These are phyloP conservation scores for Claviceps fusiformis DNA, from an alignment of 2,329 filamentous ascomycete species.

Conservation along the genomic window DNA sequence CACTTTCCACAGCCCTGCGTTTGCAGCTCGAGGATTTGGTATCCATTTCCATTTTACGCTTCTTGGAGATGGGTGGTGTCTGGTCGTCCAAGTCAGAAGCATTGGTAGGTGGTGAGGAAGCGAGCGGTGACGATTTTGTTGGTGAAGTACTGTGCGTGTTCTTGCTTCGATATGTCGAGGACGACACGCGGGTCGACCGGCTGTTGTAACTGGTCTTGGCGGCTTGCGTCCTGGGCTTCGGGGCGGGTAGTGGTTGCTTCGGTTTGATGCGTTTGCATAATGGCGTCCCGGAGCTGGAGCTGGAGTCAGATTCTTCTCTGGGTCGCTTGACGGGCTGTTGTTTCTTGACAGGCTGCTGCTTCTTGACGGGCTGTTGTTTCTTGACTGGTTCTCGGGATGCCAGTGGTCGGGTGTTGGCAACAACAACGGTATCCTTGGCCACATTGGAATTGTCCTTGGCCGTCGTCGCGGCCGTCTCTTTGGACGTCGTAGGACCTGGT, in stretches of 20 bases:
- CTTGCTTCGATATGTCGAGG: conserved; percentile 26
- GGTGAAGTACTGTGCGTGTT: conserved; percentile 42
- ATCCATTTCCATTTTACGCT: conserved; percentile 26
- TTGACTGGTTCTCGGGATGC: conserved; percentile 18
- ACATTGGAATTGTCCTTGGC: conserved; percentile 15
- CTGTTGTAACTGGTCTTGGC: conserved; percentile 34
- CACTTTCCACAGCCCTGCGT: conserved; percentile 16
- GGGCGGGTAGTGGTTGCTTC: conserved; percentile 24
- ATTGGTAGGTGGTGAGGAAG: conserved; percentile 52
- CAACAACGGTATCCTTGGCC: conserved; percentile 19
- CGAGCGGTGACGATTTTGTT: conserved; percentile 49
- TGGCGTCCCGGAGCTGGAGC: conserved; percentile 45
- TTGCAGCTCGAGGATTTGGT: conserved; percentile 15
- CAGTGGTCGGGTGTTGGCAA: conserved; percentile 20
- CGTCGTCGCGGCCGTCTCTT: conserved; percentile 16
- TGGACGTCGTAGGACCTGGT: conserved; percentile 16
- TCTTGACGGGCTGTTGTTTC: conserved; percentile 26
- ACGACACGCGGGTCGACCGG: conserved; percentile 19
- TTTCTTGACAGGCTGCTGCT: conserved; percentile 14
- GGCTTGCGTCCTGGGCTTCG: conserved; percentile 28
- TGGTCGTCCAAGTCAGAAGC: conserved; percentile 42
- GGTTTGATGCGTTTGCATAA: conserved; percentile 44
- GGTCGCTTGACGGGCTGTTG: conserved; percentile 32
- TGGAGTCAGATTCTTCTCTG: conserved; percentile 39
- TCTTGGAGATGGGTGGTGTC: conserved; percentile 21